Percentiles rank a stretch among this genome's conserved stretches.
phyloP scores from a whole-genome alignment of 345 rosid species.

The Populus simonii region DNA sequence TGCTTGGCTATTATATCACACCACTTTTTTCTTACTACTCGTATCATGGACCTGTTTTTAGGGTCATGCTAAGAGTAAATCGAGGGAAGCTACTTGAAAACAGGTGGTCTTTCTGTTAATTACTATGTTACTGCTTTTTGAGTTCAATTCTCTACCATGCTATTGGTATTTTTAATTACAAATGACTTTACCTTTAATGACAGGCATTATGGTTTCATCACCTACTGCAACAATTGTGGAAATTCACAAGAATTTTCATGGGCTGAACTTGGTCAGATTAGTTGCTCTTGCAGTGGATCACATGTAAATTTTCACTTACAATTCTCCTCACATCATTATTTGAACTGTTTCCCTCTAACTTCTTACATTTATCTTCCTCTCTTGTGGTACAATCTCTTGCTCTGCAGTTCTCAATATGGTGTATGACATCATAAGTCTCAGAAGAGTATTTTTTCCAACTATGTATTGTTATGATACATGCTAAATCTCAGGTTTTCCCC shows the following conservation, averaged over 20 bases:
- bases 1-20: constrained; percentile 66
- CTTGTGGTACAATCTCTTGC: not conserved
- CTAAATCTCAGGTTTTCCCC: constrained; percentile 5
- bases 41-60: constrained; percentile 79
- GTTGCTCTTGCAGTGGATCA: constrained; percentile 53
- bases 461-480: not conserved
- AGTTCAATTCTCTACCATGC: not conserved
- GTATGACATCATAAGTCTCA: not conserved
- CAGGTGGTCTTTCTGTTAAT: constrained; percentile 35
- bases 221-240: constrained; percentile 71
- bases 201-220: constrained; percentile 82
- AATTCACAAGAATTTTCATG: constrained; percentile 54
- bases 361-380: too few species aligned
- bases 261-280: constrained; percentile 63
- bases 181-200: constrained; percentile 10
- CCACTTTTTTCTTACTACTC: constrained; percentile 86
- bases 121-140: not conserved
- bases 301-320: constrained; percentile 25
- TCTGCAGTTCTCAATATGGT: not conserved
- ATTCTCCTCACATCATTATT: too few species aligned
- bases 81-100: constrained; percentile 57
- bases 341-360: too few species aligned
- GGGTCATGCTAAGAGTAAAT: constrained; percentile 61
- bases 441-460: not conserved
- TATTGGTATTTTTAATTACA: constrained; percentile 16